Evolutionary conservation across 352 stramenopile genomes (phyloP).

Genomic region (Ochromonadaceae sp.): DNA sequence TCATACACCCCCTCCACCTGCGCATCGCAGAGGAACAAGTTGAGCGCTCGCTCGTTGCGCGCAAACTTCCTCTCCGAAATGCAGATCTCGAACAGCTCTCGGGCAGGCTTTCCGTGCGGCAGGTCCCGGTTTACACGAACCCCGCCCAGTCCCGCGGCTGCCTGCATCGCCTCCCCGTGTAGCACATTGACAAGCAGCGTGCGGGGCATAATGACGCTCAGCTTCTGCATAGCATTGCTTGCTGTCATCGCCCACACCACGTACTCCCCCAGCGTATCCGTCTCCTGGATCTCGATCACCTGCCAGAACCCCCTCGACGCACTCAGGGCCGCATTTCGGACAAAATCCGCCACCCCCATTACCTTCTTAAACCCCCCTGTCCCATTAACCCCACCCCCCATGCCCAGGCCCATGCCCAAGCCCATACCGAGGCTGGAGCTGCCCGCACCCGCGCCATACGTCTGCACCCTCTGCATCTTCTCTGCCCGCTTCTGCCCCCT

Average conservation of each 20-base stretch:
- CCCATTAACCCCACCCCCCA: neutral
- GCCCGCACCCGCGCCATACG: neutral
- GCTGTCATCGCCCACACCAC: constrained; percentile 88
- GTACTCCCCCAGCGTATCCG: constrained; percentile 55
- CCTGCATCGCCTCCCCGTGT: constrained; percentile 16
- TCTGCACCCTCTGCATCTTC: neutral
- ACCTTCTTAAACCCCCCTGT: constrained; percentile 12
- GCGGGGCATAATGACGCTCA: constrained; percentile 49
- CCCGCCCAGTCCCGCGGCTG: constrained; percentile 12
- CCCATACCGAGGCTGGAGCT: constrained; percentile 1
- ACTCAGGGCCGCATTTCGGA: constrained; percentile 37
- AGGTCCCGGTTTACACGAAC: constrained; percentile 7
- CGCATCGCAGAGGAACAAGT: constrained; percentile 54
- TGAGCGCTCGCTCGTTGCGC: constrained; percentile 41
- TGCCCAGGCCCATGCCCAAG: constrained; percentile 18
- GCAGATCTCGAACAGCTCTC: constrained; percentile 45
- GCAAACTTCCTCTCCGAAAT: constrained; percentile 40
- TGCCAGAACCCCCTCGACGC: constrained; percentile 47
- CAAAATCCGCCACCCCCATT: constrained; percentile 39
- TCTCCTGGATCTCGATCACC: constrained; percentile 62
- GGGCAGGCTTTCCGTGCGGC: constrained; percentile 31
- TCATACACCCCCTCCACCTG: constrained; percentile 77
- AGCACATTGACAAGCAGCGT: constrained; percentile 43
- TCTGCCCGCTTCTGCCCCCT: neutral
- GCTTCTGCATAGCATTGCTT: constrained; percentile 50